Percentiles rank a stretch among this genome's conserved stretches.
Conservation (phyloP, 495 filamentous ascomycete genomes). For the Amphirosellinia nigrospora region DNA sequence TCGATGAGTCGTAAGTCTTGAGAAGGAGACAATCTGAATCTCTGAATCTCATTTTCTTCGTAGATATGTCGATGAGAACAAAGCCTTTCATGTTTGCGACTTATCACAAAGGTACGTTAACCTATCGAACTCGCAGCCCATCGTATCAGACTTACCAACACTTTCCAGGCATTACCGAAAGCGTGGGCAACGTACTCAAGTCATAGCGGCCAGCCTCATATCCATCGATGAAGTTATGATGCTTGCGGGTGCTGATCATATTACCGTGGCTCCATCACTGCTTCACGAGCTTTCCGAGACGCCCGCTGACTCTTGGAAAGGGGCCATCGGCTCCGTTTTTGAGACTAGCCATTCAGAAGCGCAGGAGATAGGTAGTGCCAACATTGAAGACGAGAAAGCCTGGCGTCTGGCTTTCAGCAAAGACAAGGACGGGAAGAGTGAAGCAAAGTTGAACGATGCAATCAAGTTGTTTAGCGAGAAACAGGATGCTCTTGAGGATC, state of each 20-base stretch:
- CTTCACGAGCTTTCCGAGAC: constrained; percentile 53
- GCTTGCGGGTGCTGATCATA: constrained; percentile 62
- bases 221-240: constrained; percentile 61
- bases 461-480: constrained; percentile 67
- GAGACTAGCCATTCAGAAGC: constrained; percentile 25
- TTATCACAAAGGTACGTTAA: constrained; percentile 55
- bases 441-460: constrained; percentile 62
- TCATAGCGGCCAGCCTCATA: constrained; percentile 63
- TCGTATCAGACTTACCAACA: neutral
- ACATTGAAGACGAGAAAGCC: constrained; percentile 48
- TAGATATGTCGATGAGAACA: constrained; percentile 54
- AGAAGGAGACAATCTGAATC: neutral
- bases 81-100: constrained; percentile 56
- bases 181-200: constrained; percentile 50
- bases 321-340: constrained; percentile 48
- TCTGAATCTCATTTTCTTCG: constrained; percentile 23
- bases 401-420: constrained; percentile 60
- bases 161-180: constrained; percentile 42
- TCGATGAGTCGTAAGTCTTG: constrained; percentile 55
- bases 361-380: constrained; percentile 23
- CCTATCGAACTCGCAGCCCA: neutral
- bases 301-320: constrained; percentile 42
- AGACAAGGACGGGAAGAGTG: constrained; percentile 54
- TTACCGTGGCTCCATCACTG: constrained; percentile 62
- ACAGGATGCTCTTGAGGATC: constrained; percentile 58